phyloP scores from a whole-genome alignment of 805 yeast genomes.

The Ogataea sp. region DNA sequence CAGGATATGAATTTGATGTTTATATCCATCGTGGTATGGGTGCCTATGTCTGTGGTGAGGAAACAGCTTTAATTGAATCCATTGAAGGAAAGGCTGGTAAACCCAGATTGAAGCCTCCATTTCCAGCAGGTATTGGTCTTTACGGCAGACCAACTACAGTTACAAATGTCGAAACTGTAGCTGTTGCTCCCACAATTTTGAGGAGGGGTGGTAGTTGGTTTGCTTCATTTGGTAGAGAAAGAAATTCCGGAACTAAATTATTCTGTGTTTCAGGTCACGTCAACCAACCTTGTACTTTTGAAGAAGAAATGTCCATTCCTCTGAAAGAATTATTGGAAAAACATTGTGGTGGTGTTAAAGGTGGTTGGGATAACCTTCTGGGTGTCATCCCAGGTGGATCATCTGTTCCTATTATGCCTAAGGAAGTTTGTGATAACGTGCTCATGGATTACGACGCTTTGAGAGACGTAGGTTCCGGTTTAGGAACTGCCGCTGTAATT shows the following conservation, averaged over 20 bases:
- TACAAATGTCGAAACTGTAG: conserved; percentile 84
- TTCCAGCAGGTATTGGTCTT: conserved; percentile 90
- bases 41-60: conserved; percentile 90
- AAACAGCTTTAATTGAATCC: conserved; percentile 82
- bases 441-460: conserved; percentile 86
- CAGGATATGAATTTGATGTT: conserved; percentile 78
- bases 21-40: conserved; percentile 91
- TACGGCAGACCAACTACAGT: conserved; percentile 90
- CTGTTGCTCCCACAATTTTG: conserved; percentile 84
- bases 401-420: conserved; percentile 77
- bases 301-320: conserved; percentile 90
- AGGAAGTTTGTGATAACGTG: conserved; percentile 55
- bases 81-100: conserved; percentile 91
- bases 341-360: conserved; percentile 86
- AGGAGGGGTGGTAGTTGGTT: conserved; percentile 91
- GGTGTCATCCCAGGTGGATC: conserved; percentile 90
- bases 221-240: conserved; percentile 73
- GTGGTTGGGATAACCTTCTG: conserved; percentile 87
- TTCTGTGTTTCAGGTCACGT: conserved; percentile 88
- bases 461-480: conserved; percentile 77
- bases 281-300: conserved; percentile 87
- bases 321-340: conserved; percentile 73
- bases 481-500: conserved; percentile 90
- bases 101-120: conserved; percentile 90
- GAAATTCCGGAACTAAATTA: conserved; percentile 77